phyloP scores from a whole-genome alignment of 257 asterid genomes.

The Solanum tarapatanum region DNA sequence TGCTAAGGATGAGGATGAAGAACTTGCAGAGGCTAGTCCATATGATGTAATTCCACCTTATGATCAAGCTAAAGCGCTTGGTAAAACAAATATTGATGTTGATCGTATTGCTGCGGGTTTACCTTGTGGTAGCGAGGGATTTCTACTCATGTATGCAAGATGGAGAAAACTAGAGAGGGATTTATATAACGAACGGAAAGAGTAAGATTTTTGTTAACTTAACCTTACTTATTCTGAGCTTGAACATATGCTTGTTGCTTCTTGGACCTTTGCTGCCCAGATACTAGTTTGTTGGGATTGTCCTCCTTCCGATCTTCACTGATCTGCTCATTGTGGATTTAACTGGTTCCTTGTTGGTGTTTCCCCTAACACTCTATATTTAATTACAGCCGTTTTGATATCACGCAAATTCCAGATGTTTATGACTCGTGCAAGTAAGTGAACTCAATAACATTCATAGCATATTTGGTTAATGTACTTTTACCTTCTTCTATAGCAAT shows the following conservation, averaged over 20 bases:
- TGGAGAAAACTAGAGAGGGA: conserved; percentile 96
- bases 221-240: background rate
- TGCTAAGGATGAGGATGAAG: conserved; percentile 90
- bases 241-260: background rate
- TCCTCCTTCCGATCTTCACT: background rate
- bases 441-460: background rate
- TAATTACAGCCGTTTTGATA: conserved; percentile 72
- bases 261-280: background rate
- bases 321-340: background rate
- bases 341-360: background rate
- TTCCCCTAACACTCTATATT: conserved; percentile 10
- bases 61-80: conserved; percentile 99
- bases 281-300: background rate
- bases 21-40: conserved; percentile 63
- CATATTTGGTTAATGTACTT: background rate
- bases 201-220: conserved; percentile 28
- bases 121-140: conserved; percentile 98
- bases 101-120: conserved; percentile 96
- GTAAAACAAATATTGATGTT: conserved; percentile 90
- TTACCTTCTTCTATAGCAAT: background rate
- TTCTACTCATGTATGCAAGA: conserved; percentile 96
- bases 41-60: conserved; percentile 75
- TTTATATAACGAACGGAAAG: conserved; percentile 84
- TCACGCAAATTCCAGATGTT: conserved; percentile 94
- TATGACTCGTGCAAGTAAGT: conserved; percentile 99